These are phyloP conservation scores for Agrocybe pediades DNA, from an alignment of 768 basidiomycete genomes.

Conservation along the genomic window DNA sequence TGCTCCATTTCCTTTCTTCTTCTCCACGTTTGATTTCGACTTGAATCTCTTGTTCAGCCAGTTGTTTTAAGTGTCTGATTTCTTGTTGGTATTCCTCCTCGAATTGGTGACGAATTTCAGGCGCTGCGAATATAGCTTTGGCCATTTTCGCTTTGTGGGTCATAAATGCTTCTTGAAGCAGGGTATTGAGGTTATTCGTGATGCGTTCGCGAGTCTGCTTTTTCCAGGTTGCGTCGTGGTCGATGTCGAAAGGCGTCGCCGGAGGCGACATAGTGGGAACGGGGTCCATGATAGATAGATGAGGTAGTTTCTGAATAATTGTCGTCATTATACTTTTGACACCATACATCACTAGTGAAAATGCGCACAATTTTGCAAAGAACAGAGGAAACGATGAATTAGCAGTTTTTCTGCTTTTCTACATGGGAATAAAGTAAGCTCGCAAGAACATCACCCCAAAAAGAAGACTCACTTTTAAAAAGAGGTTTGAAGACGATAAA, in stretches of 20 bases:
- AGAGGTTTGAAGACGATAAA: too few relatives aligned
- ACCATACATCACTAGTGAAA: too few relatives aligned
- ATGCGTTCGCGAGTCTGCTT: conserved; percentile 22
- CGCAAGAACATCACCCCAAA: background rate
- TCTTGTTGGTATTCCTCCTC: conserved; percentile 23
- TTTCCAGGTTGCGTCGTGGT: conserved; percentile 20
- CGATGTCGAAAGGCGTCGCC: conserved; percentile 4
- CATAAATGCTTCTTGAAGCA: conserved; percentile 19
- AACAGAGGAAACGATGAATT: background rate
- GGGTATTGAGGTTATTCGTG: conserved; percentile 24
- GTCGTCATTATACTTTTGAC: too few relatives aligned
- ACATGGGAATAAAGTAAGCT: background rate
- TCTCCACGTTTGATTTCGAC: conserved; percentile 24
- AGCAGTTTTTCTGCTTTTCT: background rate
- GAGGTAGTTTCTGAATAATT: background rate
- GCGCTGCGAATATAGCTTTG: conserved; percentile 9
- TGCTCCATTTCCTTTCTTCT: conserved; percentile 16
- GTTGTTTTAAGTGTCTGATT: conserved; percentile 17
- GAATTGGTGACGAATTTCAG: conserved; percentile 18
- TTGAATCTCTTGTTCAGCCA: conserved; percentile 23
- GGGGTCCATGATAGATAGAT: background rate
- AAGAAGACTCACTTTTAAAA: background rate
- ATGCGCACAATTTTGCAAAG: background rate
- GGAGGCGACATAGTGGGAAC: conserved; percentile 5
- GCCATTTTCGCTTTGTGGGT: conserved; percentile 22